Percentiles rank a stretch among this genome's conserved stretches.
phyloP scores from a whole-genome alignment of 2,329 filamentous ascomycete genomes.

The Ceratocystis ficicola region DNA sequence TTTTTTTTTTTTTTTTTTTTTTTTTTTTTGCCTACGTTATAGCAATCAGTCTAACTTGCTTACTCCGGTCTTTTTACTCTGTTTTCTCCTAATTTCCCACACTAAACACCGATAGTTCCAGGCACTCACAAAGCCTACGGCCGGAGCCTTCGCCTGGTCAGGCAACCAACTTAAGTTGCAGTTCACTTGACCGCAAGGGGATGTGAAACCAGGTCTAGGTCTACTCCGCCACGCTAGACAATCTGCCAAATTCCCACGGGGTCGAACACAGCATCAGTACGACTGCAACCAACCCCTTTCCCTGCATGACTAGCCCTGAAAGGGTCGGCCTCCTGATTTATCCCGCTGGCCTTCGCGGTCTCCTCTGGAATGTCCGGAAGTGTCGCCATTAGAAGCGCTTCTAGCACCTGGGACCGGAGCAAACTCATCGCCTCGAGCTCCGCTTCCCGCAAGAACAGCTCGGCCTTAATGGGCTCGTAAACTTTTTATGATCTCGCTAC shows the following conservation, averaged over 20 bases:
- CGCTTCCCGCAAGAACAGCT: too few species aligned
- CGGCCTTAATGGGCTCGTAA: too few species aligned
- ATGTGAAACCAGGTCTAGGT: background rate
- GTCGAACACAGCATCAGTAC: background rate
- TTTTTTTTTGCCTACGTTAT: background rate
- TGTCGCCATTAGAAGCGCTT: too few species aligned
- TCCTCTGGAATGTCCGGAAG: too few species aligned
- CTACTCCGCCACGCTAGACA: slow-evolving; percentile 4
- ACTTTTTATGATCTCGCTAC: too few species aligned
- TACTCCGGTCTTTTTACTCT: background rate
- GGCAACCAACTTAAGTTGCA: background rate
- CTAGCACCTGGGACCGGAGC: too few species aligned
- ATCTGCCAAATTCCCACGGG: background rate
- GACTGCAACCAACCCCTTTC: slow-evolving; percentile 7
- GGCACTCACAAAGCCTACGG: background rate
- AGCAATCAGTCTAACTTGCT: background rate
- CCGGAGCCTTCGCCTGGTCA: background rate
- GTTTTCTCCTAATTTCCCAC: background rate
- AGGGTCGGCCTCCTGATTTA: background rate
- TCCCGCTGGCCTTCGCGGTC: background rate
- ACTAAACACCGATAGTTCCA: background rate
- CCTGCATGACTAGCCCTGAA: background rate
- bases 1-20: background rate
- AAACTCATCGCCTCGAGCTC: too few species aligned
- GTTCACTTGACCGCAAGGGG: background rate